These are phyloP conservation scores for Sporisorium iseilematis-ciliati DNA, from an alignment of 1,284 basidiomycete species.

Conservation along the genomic window DNA sequence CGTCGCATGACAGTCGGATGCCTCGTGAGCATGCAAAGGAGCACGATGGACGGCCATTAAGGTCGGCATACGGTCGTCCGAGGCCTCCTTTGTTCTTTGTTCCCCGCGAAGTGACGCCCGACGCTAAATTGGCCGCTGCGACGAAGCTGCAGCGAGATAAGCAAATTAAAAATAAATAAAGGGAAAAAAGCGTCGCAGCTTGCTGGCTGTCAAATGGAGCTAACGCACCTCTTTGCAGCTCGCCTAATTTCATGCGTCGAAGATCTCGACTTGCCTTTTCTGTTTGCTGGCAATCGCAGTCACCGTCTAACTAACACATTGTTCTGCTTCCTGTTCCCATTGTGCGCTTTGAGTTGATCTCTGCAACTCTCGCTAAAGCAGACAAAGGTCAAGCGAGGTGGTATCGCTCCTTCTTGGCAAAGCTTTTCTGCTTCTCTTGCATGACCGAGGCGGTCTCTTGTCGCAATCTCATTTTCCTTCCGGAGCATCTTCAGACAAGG, in stretches of 20 bases:
- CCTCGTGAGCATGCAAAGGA: background rate
- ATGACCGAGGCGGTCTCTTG: background rate
- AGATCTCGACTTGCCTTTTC: slow-evolving; percentile 14
- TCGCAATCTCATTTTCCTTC: background rate
- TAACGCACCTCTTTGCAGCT: slow-evolving; percentile 24
- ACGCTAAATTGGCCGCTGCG: background rate
- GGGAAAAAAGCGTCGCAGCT: background rate
- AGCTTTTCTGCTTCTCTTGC: background rate
- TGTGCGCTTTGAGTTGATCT: background rate
- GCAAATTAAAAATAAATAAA: background rate
- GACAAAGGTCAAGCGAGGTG: background rate
- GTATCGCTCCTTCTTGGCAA: slow-evolving; percentile 5
- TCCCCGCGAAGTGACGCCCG: background rate
- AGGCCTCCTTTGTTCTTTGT: background rate
- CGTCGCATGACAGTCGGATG: background rate
- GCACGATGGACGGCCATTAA: background rate
- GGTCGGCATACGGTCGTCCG: slow-evolving; percentile 3
- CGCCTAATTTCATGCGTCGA: slow-evolving; percentile 22
- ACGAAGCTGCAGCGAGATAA: slow-evolving; percentile 1
- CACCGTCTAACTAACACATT: background rate
- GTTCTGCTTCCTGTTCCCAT: background rate
- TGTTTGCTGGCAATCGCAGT: slow-evolving; percentile 13
- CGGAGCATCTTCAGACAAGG: too few relatives aligned
- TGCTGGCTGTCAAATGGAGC: slow-evolving; percentile 19
- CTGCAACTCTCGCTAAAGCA: slow-evolving; percentile 1